A percentile compares a stretch with the other conserved stretches of the same genome.
Conservation (phyloP, 768 basidiomycete genomes). For the Tulasnella sp. region DNA sequence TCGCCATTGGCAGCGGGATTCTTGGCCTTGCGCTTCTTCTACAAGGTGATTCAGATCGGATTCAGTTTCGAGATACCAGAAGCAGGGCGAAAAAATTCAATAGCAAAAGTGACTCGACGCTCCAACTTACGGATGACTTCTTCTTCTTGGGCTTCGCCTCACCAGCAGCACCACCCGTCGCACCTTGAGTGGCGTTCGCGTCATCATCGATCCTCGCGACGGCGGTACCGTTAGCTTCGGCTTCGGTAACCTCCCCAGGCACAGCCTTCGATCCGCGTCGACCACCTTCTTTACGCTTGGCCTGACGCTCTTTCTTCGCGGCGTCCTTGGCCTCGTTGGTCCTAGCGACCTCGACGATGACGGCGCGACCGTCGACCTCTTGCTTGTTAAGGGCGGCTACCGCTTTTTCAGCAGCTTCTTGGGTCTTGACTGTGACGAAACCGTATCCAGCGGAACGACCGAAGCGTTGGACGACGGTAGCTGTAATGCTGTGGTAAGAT, state of each 20-base stretch:
- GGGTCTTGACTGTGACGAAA: constrained; percentile 73
- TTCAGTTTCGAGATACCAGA: not conserved
- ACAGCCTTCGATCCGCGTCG: constrained; percentile 81
- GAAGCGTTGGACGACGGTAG: constrained; percentile 79
- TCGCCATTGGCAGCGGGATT: constrained; percentile 13
- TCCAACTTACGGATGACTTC: constrained; percentile 30
- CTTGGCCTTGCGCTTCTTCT: constrained; percentile 35
- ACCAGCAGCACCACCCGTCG: constrained; percentile 40
- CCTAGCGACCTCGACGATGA: constrained; percentile 90
- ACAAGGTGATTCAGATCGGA: not conserved
- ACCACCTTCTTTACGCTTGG: constrained; percentile 64
- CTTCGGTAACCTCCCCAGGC: constrained; percentile 81
- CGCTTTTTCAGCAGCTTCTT: constrained; percentile 77
- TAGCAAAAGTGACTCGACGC: not conserved
- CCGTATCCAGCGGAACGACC: constrained; percentile 84
- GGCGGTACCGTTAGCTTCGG: constrained; percentile 71
- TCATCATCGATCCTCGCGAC: constrained; percentile 26
- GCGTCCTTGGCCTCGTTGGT: constrained; percentile 79
- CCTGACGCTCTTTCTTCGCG: constrained; percentile 67
- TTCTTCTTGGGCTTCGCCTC: constrained; percentile 64
- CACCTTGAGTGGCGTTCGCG: constrained; percentile 42
- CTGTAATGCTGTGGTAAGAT: constrained; percentile 49
- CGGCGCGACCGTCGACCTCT: constrained; percentile 79
- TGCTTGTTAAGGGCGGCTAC: constrained; percentile 77
- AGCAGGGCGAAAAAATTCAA: not conserved